These are phyloP conservation scores for Lagenidium giganteum DNA, from an alignment of 352 stramenopile species.

Conservation along the genomic window DNA sequence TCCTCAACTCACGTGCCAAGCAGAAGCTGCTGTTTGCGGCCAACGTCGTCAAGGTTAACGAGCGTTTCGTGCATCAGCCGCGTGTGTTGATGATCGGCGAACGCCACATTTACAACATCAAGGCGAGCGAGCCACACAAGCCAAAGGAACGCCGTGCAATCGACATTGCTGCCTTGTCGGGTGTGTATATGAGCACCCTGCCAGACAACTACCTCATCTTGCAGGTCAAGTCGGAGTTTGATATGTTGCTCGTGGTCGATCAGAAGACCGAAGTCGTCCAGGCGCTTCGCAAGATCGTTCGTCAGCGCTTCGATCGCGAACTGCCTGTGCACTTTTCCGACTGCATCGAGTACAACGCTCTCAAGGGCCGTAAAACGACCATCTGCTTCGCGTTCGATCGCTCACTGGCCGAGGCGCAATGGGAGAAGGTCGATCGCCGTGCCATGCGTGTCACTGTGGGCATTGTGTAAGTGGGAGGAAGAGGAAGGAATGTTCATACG, in stretches of 20 bases:
- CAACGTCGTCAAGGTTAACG: constrained; percentile 78
- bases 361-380: constrained; percentile 60
- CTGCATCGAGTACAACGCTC: constrained; percentile 58
- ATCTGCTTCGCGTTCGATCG: constrained; percentile 73
- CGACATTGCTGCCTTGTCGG: constrained; percentile 47
- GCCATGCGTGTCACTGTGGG: constrained; percentile 72
- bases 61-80: constrained; percentile 75
- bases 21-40: constrained; percentile 70
- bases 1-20: constrained; percentile 50
- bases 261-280: constrained; percentile 84
- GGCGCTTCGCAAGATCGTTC: constrained; percentile 56
- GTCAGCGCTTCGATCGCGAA: constrained; percentile 50
- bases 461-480: constrained; percentile 70
- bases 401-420: constrained; percentile 49
- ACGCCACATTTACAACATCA: constrained; percentile 78
- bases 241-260: constrained; percentile 59
- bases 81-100: constrained; percentile 74
- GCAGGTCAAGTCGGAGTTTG: constrained; percentile 68
- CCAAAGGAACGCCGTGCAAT: constrained; percentile 76
- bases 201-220: constrained; percentile 80
- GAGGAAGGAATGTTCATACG: too few relatives aligned
- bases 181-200: constrained; percentile 68
- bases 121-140: constrained; percentile 80
- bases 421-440: constrained; percentile 62
- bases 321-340: constrained; percentile 64